Conservation (phyloP, 805 yeast genomes). For the Kurtzmaniella fragi region DNA sequence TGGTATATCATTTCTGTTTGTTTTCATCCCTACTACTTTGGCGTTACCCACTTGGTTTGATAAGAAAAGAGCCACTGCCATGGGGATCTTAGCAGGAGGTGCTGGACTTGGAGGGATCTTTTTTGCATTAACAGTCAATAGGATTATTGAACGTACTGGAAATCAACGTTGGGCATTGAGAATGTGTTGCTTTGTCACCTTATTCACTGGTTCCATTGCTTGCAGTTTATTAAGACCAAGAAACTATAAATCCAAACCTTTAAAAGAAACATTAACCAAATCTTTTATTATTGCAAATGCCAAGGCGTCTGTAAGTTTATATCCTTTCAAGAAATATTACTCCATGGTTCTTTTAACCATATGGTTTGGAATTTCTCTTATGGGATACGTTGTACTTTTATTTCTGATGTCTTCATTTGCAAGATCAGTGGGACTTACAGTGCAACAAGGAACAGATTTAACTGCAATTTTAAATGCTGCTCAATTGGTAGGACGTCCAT, state of each 20-base stretch:
- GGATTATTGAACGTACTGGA: conserved; percentile 36
- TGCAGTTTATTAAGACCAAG: conserved; percentile 43
- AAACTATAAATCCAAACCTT: conserved; percentile 21
- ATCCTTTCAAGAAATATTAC: conserved; percentile 10
- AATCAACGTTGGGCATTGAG: conserved; percentile 42
- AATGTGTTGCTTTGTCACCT: conserved; percentile 29
- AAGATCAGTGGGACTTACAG: conserved; percentile 39
- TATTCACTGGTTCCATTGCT: conserved; percentile 30
- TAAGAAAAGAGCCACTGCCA: conserved; percentile 39
- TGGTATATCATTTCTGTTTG: conserved; percentile 44
- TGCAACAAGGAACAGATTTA: conserved; percentile 24
- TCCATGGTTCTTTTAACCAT: conserved; percentile 19
- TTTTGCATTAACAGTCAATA: conserved; percentile 39
- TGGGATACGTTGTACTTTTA: conserved; percentile 32
- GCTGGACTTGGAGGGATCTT: conserved; percentile 50
- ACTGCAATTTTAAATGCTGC: conserved; percentile 36
- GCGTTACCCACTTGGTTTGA: conserved; percentile 48
- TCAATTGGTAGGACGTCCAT: conserved; percentile 47
- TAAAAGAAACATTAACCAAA: conserved; percentile 17
- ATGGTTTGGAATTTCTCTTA: conserved; percentile 33
- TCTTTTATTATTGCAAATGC: conserved; percentile 16
- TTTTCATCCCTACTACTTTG: conserved; percentile 40
- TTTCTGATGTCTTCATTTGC: conserved; percentile 37
- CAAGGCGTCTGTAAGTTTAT: conserved; percentile 23
- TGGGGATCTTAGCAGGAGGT: conserved; percentile 46